A percentile compares a stretch with the other conserved stretches of the same genome.
Conservation (phyloP, 2,329 filamentous ascomycete genomes). For the Aspergillus clavatus region DNA sequence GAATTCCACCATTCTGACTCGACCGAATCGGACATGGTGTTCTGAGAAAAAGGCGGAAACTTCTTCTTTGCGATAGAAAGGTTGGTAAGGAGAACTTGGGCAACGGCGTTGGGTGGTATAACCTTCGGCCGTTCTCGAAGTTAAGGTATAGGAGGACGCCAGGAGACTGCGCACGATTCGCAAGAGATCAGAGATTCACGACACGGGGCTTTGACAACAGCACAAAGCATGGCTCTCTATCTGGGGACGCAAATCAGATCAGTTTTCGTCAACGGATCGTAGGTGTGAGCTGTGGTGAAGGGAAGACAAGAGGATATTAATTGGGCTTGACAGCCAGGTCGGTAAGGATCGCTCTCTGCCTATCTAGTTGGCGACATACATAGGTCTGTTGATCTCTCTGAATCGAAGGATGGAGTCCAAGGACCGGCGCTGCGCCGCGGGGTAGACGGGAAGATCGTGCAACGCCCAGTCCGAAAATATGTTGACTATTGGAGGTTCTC, state of each 20-base stretch:
- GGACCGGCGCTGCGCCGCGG: neutral
- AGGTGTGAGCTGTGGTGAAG: neutral
- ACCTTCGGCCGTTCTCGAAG: neutral
- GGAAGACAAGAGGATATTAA: neutral
- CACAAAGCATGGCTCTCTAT: slow-evolving; percentile 23
- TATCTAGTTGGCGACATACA: neutral
- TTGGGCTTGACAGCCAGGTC: neutral
- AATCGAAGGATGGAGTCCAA: neutral
- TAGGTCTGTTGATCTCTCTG: neutral
- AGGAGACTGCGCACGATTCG: slow-evolving; percentile 14
- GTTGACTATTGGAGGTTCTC: neutral
- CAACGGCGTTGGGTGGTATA: neutral
- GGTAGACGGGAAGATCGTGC: neutral
- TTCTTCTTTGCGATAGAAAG: too few species aligned
- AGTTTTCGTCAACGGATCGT: slow-evolving; percentile 1
- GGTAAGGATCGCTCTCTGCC: neutral
- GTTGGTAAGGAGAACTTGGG: neutral
- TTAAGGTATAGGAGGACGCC: slow-evolving; percentile 22
- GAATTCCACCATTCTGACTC: slow-evolving; percentile 29
- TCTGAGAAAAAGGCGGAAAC: too few species aligned
- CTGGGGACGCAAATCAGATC: slow-evolving; percentile 2
- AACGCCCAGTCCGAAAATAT: neutral
- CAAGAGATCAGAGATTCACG: slow-evolving; percentile 18
- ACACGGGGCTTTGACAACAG: slow-evolving; percentile 13
- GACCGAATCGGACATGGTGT: slow-evolving; percentile 30